Percentiles rank a stretch among this genome's conserved stretches.
phyloP scores from a whole-genome alignment of 1,139 yeast species.

The Zygoascus sp. region DNA sequence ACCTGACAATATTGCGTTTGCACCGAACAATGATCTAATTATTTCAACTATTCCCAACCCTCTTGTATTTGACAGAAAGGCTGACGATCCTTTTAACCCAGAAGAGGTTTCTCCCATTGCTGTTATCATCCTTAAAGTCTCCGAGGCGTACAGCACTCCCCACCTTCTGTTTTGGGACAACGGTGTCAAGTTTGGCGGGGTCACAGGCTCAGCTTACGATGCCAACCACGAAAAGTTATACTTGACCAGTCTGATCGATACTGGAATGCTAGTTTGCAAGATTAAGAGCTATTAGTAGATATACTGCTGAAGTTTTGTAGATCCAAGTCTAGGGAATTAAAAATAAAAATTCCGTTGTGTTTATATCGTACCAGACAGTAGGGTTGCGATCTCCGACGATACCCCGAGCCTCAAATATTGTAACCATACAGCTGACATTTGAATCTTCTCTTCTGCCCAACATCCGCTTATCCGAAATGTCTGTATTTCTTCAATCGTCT shows the following conservation, averaged over 20 bases:
- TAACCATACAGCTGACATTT: too few species aligned
- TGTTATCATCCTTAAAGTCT: slow-evolving; percentile 2
- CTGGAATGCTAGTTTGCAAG: not conserved
- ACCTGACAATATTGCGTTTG: not conserved
- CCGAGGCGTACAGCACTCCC: slow-evolving; percentile 7
- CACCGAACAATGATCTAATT: slow-evolving; percentile 4
- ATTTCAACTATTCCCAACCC: not conserved
- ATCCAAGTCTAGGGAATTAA: too few species aligned
- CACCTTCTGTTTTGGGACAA: slow-evolving; percentile 7
- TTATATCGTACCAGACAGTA: too few species aligned
- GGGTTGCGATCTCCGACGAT: not conserved
- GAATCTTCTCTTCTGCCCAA: too few species aligned
- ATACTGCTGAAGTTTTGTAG: not conserved
- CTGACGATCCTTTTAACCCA: not conserved
- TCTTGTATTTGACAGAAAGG: not conserved
- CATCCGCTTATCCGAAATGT: too few species aligned
- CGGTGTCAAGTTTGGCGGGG: not conserved
- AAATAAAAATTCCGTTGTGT: too few species aligned
- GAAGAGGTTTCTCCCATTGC: not conserved
- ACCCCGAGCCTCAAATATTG: not conserved
- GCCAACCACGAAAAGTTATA: not conserved
- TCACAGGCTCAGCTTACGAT: not conserved
- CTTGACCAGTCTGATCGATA: slow-evolving; percentile 1
- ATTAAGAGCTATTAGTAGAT: not conserved
- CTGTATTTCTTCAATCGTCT: too few species aligned